Evolutionary conservation across 345 rosid species (phyloP).

Genomic region (Capsella bursapastoris): DNA sequence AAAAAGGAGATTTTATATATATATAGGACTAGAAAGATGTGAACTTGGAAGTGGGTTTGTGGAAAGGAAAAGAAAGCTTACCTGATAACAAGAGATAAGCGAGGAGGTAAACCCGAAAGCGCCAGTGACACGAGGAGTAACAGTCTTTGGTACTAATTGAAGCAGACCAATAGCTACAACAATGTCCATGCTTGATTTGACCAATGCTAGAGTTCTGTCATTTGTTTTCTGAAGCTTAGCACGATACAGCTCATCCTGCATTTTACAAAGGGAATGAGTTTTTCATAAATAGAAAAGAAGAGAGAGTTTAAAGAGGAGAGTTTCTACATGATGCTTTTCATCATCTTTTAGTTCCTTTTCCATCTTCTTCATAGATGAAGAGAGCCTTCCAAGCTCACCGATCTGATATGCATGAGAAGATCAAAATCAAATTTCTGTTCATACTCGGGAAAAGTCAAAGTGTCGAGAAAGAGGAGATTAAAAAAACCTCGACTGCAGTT

Average conservation of each 20-base stretch:
- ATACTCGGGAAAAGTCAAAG: background rate
- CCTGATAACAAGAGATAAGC: constrained; percentile 97
- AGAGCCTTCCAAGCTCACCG: constrained; percentile 89
- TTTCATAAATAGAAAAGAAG: background rate
- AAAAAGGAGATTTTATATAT: background rate
- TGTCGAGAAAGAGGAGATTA: constrained; percentile 7
- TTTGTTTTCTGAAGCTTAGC: constrained; percentile 80
- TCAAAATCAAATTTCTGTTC: background rate
- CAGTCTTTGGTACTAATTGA: constrained; percentile 82
- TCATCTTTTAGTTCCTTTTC: constrained; percentile 73
- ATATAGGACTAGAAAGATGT: background rate
- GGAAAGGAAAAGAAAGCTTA: constrained; percentile 36
- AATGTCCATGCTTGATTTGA: constrained; percentile 84
- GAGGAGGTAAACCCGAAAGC: constrained; percentile 80
- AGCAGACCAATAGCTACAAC: constrained; percentile 91
- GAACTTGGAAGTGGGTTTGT: background rate
- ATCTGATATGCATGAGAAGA: constrained; percentile 49
- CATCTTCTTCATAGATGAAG: constrained; percentile 75
- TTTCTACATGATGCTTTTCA: constrained; percentile 65
- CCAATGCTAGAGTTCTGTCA: constrained; percentile 79
- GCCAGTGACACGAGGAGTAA: constrained; percentile 93
- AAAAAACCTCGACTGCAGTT: constrained; percentile 82
- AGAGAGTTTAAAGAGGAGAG: background rate
- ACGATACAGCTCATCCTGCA: constrained; percentile 73
- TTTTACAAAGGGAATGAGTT: constrained; percentile 2